Percentiles rank a stretch among this genome's conserved stretches.
Evolutionary conservation across 2,329 filamentous ascomycete genomes (phyloP).

Genomic region (Paecilomyces sp.): DNA sequence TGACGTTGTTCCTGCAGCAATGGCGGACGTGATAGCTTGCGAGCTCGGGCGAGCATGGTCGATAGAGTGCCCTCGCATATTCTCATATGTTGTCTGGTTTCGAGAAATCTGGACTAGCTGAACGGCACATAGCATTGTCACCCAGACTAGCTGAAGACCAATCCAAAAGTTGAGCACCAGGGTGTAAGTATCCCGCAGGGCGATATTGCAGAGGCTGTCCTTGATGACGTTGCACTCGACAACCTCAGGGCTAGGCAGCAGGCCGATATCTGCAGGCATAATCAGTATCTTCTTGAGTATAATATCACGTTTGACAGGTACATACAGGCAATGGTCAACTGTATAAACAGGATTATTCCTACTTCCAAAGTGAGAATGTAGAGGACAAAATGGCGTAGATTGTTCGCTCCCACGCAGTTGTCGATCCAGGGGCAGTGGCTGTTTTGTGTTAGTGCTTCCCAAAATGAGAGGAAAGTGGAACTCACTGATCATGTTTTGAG

Average conservation of each 20-base stretch:
- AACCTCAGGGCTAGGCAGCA: conserved; percentile 45
- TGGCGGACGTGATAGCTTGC: conserved; percentile 56
- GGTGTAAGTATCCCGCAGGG: conserved; percentile 78
- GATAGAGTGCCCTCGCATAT: conserved; percentile 75
- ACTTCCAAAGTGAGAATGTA: conserved; percentile 74
- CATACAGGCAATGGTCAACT: conserved; percentile 66
- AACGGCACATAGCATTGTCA: conserved; percentile 92
- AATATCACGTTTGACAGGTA: conserved; percentile 9
- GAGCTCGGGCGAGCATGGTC: conserved; percentile 45
- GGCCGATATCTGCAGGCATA: conserved; percentile 51
- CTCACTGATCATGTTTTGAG: conserved; percentile 93
- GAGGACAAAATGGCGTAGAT: conserved; percentile 89
- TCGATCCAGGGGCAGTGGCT: conserved; percentile 98
- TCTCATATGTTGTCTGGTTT: conserved; percentile 93
- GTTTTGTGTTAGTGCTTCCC: conserved; percentile 6
- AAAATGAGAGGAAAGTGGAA: conserved; percentile 11
- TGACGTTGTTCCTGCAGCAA: conserved; percentile 62
- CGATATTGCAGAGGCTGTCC: conserved; percentile 63
- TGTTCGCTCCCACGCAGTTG: conserved; percentile 93
- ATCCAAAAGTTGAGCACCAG: conserved; percentile 74
- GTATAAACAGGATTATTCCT: conserved; percentile 66
- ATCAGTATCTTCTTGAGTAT: not conserved
- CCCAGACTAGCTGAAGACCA: conserved; percentile 82
- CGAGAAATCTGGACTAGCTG: conserved; percentile 88
- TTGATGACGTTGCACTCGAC: conserved; percentile 66